These are phyloP conservation scores for Thielaviopsis cerberus DNA, from an alignment of 2,329 filamentous ascomycete species.

Conservation along the genomic window DNA sequence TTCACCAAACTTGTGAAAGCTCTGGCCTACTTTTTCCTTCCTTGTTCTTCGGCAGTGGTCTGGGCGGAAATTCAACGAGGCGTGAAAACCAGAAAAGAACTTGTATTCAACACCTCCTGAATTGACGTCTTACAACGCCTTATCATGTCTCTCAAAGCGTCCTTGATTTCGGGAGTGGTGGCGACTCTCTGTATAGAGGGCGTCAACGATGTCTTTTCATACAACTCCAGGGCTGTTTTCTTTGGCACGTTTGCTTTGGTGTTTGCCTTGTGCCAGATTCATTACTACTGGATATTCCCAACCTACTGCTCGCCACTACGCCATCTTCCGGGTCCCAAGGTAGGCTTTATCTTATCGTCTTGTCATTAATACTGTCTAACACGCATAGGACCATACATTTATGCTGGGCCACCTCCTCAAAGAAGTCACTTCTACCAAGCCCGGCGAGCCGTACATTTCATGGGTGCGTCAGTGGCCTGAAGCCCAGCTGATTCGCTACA, in stretches of 20 bases:
- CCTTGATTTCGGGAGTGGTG: background rate
- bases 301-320: conserved; percentile 25
- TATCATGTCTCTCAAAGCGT: background rate
- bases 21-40: no score
- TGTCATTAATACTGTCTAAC: background rate
- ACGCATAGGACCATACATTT: conserved; percentile 20
- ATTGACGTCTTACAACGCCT: background rate
- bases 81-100: background rate
- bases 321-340: conserved; percentile 26
- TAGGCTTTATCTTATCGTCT: conserved; percentile 13
- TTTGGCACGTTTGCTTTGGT: background rate
- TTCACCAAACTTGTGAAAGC: no score
- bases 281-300: conserved; percentile 25
- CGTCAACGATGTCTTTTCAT: background rate
- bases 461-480: conserved; percentile 17
- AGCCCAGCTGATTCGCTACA: conserved; percentile 17
- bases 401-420: conserved; percentile 24
- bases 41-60: background rate
- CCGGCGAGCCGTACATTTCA: conserved; percentile 13
- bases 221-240: background rate
- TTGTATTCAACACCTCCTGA: background rate
- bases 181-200: background rate
- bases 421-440: conserved; percentile 17
- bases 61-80: background rate
- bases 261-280: conserved; percentile 13